phyloP scores from a whole-genome alignment of 2,329 filamentous ascomycete genomes.

The Whalleya microplaca region DNA sequence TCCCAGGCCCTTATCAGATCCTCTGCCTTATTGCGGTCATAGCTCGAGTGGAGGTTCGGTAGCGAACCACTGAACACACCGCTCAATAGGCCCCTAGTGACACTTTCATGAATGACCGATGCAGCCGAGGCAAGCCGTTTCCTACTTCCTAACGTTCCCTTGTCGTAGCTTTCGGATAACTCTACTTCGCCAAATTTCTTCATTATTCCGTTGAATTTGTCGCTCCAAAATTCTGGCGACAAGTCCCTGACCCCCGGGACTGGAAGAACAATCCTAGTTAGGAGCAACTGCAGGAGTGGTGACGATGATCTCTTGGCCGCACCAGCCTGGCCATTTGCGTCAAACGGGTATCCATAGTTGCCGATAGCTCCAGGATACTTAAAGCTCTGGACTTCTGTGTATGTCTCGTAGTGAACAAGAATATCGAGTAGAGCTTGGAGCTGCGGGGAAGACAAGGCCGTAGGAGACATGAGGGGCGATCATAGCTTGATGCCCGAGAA shows the following conservation, averaged over 20 bases:
- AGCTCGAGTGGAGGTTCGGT: slow-evolving; percentile 43
- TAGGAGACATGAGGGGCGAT: slow-evolving; percentile 16
- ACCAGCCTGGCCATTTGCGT: slow-evolving; percentile 30
- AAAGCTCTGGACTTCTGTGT: slow-evolving; percentile 73
- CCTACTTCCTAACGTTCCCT: slow-evolving; percentile 72
- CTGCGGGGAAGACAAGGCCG: slow-evolving; percentile 43
- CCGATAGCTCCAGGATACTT: slow-evolving; percentile 66
- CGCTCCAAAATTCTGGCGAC: slow-evolving; percentile 66
- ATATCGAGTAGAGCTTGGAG: slow-evolving; percentile 61
- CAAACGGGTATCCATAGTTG: slow-evolving; percentile 73
- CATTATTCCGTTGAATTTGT: slow-evolving; percentile 63
- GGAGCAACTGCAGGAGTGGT: slow-evolving; percentile 70
- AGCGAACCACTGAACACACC: slow-evolving; percentile 50
- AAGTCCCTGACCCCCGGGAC: slow-evolving; percentile 70
- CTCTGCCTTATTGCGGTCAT: slow-evolving; percentile 61
- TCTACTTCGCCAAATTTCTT: slow-evolving; percentile 67
- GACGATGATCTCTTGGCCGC: slow-evolving; percentile 49
- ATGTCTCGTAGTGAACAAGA: slow-evolving; percentile 62
- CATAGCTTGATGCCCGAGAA: background rate
- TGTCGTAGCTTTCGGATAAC: slow-evolving; percentile 81
- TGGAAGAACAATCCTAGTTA: slow-evolving; percentile 66
- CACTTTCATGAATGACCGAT: slow-evolving; percentile 70
- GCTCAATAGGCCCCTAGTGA: slow-evolving; percentile 67
- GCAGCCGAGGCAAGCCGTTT: slow-evolving; percentile 76
- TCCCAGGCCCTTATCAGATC: slow-evolving; percentile 69